Percentiles rank a stretch among this genome's conserved stretches.
Evolutionary conservation across 2,329 filamentous ascomycete species (phyloP).

Genomic region (Xylogone sp.): DNA sequence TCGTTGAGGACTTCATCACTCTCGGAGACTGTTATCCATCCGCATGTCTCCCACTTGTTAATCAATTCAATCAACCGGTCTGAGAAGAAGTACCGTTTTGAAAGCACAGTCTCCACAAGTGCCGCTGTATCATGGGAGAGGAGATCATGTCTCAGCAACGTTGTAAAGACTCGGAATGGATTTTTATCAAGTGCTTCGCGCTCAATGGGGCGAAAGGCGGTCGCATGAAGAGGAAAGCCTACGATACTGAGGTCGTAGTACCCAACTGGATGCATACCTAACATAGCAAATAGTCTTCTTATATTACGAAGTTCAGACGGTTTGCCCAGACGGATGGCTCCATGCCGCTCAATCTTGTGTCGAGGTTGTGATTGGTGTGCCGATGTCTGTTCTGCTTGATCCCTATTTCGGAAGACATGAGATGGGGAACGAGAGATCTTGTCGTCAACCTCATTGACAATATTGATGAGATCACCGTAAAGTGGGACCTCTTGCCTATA

Average conservation of each 20-base stretch:
- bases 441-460: conserved; percentile 24
- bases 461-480: conserved; percentile 28
- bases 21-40: conserved; percentile 25
- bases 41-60: conserved; percentile 28
- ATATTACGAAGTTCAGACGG: conserved; percentile 38
- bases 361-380: neutral
- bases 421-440: neutral
- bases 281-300: conserved; percentile 39
- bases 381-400: neutral
- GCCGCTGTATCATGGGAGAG: conserved; percentile 28
- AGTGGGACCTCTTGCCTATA: conserved; percentile 32
- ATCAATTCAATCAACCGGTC: conserved; percentile 33
- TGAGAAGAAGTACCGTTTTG: conserved; percentile 38
- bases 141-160: conserved; percentile 37
- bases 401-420: neutral
- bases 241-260: conserved; percentile 48
- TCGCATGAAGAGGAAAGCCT: conserved; percentile 47
- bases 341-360: conserved; percentile 34
- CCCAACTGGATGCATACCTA: conserved; percentile 46
- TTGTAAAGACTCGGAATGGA: conserved; percentile 42
- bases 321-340: conserved; percentile 46
- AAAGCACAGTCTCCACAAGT: conserved; percentile 31
- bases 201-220: conserved; percentile 42
- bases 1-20: conserved; percentile 36
- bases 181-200: conserved; percentile 32